A percentile compares a stretch with the other conserved stretches of the same genome.
phyloP scores from a whole-genome alignment of 208 protist species.

The Trypanosoma conorhini region DNA sequence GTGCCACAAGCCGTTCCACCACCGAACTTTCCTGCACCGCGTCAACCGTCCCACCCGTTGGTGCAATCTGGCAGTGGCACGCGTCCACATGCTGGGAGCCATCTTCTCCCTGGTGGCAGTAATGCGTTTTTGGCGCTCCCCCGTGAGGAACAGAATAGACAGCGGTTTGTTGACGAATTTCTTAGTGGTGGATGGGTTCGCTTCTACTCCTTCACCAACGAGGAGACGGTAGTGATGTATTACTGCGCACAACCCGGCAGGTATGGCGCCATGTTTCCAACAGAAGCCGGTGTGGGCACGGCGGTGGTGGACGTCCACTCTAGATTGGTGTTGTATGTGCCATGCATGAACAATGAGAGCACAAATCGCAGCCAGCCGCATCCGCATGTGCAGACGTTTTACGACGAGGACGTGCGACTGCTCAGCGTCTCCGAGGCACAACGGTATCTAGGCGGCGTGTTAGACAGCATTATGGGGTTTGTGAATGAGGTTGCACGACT shows the following conservation, averaged over 20 bases:
- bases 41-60: conserved; percentile 20
- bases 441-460: conserved; percentile 66
- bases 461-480: conserved; percentile 74
- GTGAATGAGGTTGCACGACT: conserved; percentile 66
- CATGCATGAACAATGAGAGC: conserved; percentile 84
- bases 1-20: neutral
- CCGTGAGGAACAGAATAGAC: conserved; percentile 60
- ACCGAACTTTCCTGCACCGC: conserved; percentile 8
- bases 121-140: conserved; percentile 80
- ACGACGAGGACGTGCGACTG: conserved; percentile 81
- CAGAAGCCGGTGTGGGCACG: conserved; percentile 74
- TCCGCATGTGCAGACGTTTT: conserved; percentile 88
- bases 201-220: conserved; percentile 80
- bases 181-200: conserved; percentile 85
- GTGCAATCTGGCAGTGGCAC: conserved; percentile 16
- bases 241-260: conserved; percentile 86
- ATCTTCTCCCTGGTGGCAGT: conserved; percentile 15
- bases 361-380: conserved; percentile 82
- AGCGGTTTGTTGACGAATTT: conserved; percentile 84
- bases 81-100: neutral
- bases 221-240: conserved; percentile 84
- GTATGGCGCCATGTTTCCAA: conserved; percentile 86
- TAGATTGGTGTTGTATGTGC: conserved; percentile 83
- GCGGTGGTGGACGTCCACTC: conserved; percentile 84
- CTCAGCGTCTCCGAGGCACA: conserved; percentile 74